These are phyloP conservation scores for Fraxinus paxiana DNA, from an alignment of 305 asterid genomes.

Conservation along the genomic window DNA sequence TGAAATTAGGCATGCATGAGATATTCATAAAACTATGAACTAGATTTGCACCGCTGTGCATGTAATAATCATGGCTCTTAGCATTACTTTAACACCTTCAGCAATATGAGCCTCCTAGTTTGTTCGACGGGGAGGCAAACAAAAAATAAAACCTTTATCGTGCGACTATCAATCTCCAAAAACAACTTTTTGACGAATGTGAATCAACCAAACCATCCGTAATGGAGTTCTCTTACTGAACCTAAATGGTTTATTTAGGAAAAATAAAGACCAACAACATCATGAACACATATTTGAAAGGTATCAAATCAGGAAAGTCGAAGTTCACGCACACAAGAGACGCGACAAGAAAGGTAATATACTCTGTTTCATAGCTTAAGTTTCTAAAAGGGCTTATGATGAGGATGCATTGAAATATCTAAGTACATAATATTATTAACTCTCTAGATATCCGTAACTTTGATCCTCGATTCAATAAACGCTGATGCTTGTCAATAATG, in stretches of 20 bases:
- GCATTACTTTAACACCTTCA: not conserved
- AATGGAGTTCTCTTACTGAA: not conserved
- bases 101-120: not conserved
- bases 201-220: not conserved
- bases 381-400: not conserved
- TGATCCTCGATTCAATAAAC: not conserved
- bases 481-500: not conserved
- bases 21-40: not conserved
- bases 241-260: not conserved
- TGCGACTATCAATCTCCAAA: not conserved
- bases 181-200: not conserved
- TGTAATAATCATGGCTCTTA: not conserved
- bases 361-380: not conserved
- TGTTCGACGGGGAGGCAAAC: not conserved
- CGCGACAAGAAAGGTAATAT: not conserved
- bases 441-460: not conserved
- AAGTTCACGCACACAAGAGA: not conserved
- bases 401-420: not conserved
- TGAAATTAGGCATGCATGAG: not conserved
- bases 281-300: not conserved
- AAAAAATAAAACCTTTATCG: not conserved
- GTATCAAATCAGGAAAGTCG: not conserved
- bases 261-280: not conserved
- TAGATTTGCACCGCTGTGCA: not conserved
- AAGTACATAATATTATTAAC: not conserved